phyloP scores from a whole-genome alignment of 2,329 filamentous ascomycete genomes.

The Curvularia spicifera region DNA sequence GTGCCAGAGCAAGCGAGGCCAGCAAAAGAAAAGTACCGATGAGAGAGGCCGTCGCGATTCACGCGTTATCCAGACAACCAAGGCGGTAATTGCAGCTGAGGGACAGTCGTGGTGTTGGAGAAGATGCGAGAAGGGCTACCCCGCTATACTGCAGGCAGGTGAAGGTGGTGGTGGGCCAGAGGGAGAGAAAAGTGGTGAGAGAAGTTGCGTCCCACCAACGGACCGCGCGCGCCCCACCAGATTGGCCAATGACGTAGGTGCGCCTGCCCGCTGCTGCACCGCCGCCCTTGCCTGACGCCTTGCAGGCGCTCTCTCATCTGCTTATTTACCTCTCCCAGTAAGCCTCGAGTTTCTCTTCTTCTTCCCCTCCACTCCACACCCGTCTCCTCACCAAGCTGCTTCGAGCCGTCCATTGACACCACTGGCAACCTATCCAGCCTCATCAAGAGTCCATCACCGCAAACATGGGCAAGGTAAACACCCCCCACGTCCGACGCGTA shows the following conservation, averaged over 20 bases:
- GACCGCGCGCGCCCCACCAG: conserved; percentile 17
- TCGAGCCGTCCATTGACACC: conserved; percentile 29
- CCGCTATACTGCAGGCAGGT: conserved; percentile 3
- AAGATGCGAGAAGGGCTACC: conserved; percentile 1
- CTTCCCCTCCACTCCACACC: conserved; percentile 9
- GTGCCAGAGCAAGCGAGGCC: conserved; percentile 4
- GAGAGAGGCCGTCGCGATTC: background rate
- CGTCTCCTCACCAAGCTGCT: conserved; percentile 4
- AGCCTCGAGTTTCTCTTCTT: conserved; percentile 19
- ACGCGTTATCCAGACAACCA: background rate
- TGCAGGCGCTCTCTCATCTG: conserved; percentile 24
- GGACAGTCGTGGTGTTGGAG: background rate
- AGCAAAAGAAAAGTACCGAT: conserved; percentile 14
- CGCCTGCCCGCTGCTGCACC: conserved; percentile 21
- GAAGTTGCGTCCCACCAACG: conserved; percentile 18
- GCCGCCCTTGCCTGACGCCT: conserved; percentile 33
- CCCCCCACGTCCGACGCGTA: conserved; percentile 8
- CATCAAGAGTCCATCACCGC: conserved; percentile 19
- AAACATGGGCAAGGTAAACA: conserved; percentile 44
- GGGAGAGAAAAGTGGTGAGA: conserved; percentile 17
- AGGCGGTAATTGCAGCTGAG: background rate
- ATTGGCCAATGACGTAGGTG: conserved; percentile 33
- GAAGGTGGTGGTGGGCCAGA: conserved; percentile 7
- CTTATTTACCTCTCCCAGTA: conserved; percentile 38
- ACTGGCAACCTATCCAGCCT: conserved; percentile 15